Evolutionary conservation across 2,329 filamentous ascomycete species (phyloP).

Genomic region (Aspergillus fischeri): DNA sequence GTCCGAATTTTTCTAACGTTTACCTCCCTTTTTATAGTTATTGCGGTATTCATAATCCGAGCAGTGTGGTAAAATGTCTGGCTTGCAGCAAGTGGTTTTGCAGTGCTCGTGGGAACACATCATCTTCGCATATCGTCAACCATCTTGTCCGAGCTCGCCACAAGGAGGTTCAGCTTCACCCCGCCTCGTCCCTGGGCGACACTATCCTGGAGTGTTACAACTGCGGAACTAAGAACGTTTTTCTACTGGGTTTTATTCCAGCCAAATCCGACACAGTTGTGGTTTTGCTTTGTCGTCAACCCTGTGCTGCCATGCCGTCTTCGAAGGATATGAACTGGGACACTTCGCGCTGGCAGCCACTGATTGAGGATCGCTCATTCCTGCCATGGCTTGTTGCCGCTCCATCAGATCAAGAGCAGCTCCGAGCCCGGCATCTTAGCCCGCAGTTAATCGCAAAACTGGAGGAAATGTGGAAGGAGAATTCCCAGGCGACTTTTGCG

Average conservation of each 20-base stretch:
- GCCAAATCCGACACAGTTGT: constrained; percentile 98
- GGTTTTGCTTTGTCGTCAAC: constrained; percentile 91
- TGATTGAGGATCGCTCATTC: constrained; percentile 96
- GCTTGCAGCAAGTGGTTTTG: constrained; percentile 99
- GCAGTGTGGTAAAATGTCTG: constrained; percentile 93
- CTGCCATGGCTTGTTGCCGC: constrained; percentile 86
- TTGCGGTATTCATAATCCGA: constrained; percentile 94
- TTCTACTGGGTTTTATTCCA: constrained; percentile 94
- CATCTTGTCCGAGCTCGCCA: constrained; percentile 94
- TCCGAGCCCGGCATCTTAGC: constrained; percentile 87
- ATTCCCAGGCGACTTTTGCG: constrained; percentile 78
- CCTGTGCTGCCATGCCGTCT: constrained; percentile 88
- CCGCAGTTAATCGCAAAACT: constrained; percentile 93
- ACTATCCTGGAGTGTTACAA: constrained; percentile 98
- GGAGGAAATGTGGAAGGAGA: constrained; percentile 98
- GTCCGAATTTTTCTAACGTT: constrained; percentile 9
- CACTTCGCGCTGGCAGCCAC: constrained; percentile 91
- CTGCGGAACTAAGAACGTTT: constrained; percentile 98
- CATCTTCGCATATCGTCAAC: constrained; percentile 96
- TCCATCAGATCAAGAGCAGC: constrained; percentile 90
- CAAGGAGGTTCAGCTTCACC: constrained; percentile 97
- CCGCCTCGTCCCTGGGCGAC: constrained; percentile 86
- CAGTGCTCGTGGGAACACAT: constrained; percentile 92
- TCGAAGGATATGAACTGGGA: constrained; percentile 99
- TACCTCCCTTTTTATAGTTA: constrained; percentile 55